Conservation (phyloP, 768 basidiomycete genomes). For the Xerocomus brunneocitrinus region DNA sequence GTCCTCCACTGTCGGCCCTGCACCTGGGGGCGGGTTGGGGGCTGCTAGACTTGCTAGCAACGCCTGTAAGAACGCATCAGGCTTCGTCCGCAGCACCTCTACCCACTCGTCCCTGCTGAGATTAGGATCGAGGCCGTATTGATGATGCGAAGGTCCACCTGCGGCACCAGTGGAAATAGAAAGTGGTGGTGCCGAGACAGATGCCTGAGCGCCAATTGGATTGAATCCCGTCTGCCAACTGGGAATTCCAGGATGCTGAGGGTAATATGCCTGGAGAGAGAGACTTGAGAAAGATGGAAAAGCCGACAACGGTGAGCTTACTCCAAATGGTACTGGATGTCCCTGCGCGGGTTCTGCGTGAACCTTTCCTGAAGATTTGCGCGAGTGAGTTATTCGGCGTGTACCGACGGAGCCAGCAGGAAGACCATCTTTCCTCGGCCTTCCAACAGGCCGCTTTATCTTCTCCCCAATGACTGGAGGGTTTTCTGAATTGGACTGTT, state of each 20-base stretch:
- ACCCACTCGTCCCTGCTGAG: conserved; percentile 63
- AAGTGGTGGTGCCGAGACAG: conserved; percentile 30
- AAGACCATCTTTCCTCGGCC: conserved; percentile 77
- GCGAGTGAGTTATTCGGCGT: conserved; percentile 38
- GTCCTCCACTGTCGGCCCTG: conserved; percentile 65
- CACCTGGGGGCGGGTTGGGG: conserved; percentile 57
- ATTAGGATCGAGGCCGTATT: conserved; percentile 45
- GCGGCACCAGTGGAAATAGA: conserved; percentile 30
- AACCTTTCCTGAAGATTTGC: conserved; percentile 35
- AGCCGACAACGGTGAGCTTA: conserved; percentile 7
- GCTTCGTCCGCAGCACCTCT: conserved; percentile 50
- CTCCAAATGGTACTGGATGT: conserved; percentile 31
- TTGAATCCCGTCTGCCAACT: conserved; percentile 29
- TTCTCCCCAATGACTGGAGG: conserved; percentile 43
- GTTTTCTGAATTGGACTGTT: conserved; percentile 39
- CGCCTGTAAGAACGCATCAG: conserved; percentile 51
- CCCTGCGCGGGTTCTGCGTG: conserved; percentile 17
- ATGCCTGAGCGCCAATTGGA: conserved; percentile 21
- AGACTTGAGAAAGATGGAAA: not conserved
- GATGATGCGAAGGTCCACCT: conserved; percentile 19
- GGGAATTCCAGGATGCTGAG: conserved; percentile 30
- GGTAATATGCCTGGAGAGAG: conserved; percentile 27
- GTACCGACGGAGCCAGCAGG: conserved; percentile 67
- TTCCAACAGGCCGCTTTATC: conserved; percentile 72
- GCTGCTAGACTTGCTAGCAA: conserved; percentile 56